Evolutionary conservation across 1,139 yeast genomes (phyloP), one percentile per base, ranked within the genome.

Genomic region (Casaregolazyma lundiana): DNA sequence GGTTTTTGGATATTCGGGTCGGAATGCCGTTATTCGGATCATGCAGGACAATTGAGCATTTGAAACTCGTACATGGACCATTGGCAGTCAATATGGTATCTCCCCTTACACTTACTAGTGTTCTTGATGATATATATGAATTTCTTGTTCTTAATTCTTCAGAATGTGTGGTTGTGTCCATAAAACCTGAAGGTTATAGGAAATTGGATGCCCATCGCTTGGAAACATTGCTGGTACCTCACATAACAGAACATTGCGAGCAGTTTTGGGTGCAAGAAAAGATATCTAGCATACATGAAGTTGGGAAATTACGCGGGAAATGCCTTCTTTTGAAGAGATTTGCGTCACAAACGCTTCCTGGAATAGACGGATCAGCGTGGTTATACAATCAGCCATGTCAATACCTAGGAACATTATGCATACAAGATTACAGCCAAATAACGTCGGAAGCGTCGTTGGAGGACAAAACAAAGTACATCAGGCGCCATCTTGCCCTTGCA

Each of bases 401-500:
- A 58, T 86, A 81, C 61, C 69, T 81, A 47, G 87, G 85, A 6
- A 44, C 60, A 6, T 72, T 81, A 56, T 78, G 75, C 18, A 87
- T 84, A 16, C 95, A 85, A 67, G 94, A 85, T 65, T 84, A 72
- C 69, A 81, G 85, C 65, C 90, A 83, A 63, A 72, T 85, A 51
- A 71, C 73, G 51, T 64, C 66, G 41, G 71, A 68, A 13, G 72
- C 68, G 9, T 87, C 80, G 53, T 73, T 84, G 50, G 63, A 70
- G n/a, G 75, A 72, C 57, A 85, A 85, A 63, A 72, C 77, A 18
- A 67, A 66, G 11, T 80, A 77, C 57, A 79, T 84, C 54, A 78
- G 76, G 59, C 71, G 76, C 35, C 75, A 81, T 60, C 69, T 82
- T 44, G 64, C 73, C 44, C 72, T 72, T 49, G 85, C 94, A 60